Base-by-base conservation (phyloP, 371 early-diverging fungal species). In the Batkoa obscura region DNA sequence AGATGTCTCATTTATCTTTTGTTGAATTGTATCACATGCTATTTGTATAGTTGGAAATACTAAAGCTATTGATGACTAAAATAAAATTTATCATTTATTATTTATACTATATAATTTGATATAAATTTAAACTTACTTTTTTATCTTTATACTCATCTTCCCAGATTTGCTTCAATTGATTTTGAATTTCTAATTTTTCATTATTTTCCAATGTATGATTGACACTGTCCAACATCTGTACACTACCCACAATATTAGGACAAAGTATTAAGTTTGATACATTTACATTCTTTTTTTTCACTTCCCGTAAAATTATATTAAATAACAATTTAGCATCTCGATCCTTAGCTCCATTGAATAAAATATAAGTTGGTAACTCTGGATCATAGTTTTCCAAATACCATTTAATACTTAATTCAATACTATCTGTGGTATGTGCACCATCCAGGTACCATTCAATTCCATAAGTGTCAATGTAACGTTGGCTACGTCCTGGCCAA, bases 381-480 rank as follows among this genome's bases (percentile, higher is more conserved):
- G n/a, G 1, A 33, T 36, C 37, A 15, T 38, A 32, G 36, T 38
- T 38, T 35, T 37, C 5, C 8, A 8, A n/a, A 12, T 49, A 39
- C 41, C 43, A 59, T 4, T 38, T 15, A 33, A 55, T 9, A 42
- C 23, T 37, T 39, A 60, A 84, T n/a, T 69, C 59, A 33, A 90
- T 72, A 63, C 88, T 88, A 64, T 94, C 95, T 5, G 69, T 64
- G 0, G 97, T 96, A 62, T 96, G 97, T 0, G 97, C 97, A 17
- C 97, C 97, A 65, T 96, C 97, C 43, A 91, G 66, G 64, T 72
- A 84, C 81, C 84, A 93, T 1, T 62, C 72, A 0, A 79, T 61
- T 9, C 71, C 60, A 2, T 73, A 59, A 23, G 23, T 23, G 23
- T 23, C 23, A 23, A 23, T 23, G 23, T 23, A 23, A 0, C 23